Percentiles rank a stretch among this genome's conserved stretches.
Conservation (phyloP, 257 asterid species). For the Echium plantagineum region DNA sequence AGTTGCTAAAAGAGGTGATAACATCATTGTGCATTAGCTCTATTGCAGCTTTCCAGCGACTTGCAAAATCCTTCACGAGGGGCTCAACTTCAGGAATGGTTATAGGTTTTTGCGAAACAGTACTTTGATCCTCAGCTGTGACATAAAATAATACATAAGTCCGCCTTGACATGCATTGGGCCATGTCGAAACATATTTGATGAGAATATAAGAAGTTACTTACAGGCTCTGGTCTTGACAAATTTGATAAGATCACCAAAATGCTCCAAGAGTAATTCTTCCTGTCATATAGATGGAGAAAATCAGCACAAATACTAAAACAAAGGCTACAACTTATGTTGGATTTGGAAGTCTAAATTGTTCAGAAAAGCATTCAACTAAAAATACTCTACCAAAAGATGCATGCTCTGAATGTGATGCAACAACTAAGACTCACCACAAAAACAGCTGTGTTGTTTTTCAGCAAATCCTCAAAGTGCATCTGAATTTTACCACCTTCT, state of each 20-base stretch:
- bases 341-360: not conserved
- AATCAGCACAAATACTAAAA: not conserved
- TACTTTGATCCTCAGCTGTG: constrained; percentile 68
- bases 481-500: constrained; percentile 86
- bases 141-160: constrained; percentile 10
- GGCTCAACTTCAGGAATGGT: constrained; percentile 76
- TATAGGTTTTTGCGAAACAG: constrained; percentile 52
- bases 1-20: constrained; percentile 87
- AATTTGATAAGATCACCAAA: constrained; percentile 78
- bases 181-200: not conserved
- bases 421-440: constrained; percentile 43
- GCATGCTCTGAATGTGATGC: not conserved
- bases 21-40: constrained; percentile 97
- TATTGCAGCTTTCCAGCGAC: constrained; percentile 92
- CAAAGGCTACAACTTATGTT: not conserved
- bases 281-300: constrained; percentile 35
- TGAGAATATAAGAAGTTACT: constrained; percentile 17
- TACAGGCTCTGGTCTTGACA: constrained; percentile 86
- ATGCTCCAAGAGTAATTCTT: constrained; percentile 81
- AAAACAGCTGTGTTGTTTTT: constrained; percentile 71
- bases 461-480: constrained; percentile 83
- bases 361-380: not conserved
- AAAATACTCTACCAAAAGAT: not conserved
- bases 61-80: constrained; percentile 79
- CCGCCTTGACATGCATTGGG: not conserved